A percentile compares a stretch with the other conserved stretches of the same genome.
These are phyloP conservation scores for Blastobotrys chiropterorum DNA, from an alignment of 805 yeast genomes.

Conservation along the genomic window DNA sequence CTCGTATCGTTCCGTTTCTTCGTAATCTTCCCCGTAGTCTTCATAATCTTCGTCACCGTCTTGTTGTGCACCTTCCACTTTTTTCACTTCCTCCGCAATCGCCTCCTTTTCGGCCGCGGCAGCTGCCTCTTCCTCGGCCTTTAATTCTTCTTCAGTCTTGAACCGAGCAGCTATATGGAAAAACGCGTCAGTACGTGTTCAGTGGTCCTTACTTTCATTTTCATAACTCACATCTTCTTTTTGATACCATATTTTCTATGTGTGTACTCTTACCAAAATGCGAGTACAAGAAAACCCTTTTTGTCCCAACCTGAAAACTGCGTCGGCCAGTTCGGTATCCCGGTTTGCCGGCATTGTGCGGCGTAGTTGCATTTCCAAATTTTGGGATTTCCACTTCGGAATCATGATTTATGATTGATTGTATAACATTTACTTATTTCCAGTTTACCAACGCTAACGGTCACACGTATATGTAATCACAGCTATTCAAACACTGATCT, in stretches of 20 bases:
- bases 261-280: neutral
- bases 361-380: no score
- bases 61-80: conserved; percentile 12
- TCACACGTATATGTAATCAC: no score
- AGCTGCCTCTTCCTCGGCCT: neutral
- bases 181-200: neutral
- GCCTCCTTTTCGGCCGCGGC: neutral
- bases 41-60: conserved; percentile 26
- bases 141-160: neutral
- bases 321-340: no score
- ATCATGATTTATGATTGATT: no score
- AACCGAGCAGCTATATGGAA: neutral
- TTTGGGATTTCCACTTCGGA: no score
- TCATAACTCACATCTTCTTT: neutral
- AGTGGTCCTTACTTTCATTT: neutral
- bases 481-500: no score
- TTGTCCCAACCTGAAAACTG: neutral
- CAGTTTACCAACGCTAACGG: no score
- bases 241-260: neutral
- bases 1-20: conserved; percentile 19
- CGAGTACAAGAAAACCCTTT: neutral
- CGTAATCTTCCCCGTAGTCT: conserved; percentile 19
- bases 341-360: no score
- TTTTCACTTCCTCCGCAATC: neutral
- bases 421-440: no score